Evolutionary conservation across 306 rosid species (phyloP).

Genomic region (Fagus sylvatica): DNA sequence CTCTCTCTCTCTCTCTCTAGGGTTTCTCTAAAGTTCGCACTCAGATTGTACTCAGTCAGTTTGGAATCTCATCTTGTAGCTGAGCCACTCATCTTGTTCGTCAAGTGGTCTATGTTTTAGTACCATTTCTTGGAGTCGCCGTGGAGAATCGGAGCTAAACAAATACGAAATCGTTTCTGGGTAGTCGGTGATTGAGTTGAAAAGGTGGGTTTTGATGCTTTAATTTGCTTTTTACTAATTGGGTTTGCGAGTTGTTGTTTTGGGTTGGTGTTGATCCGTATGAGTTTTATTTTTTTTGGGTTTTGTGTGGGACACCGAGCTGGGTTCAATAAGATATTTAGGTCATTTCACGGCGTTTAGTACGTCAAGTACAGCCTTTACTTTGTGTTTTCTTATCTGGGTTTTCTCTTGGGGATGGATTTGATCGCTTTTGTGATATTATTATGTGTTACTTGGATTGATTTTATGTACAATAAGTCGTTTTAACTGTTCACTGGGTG

Average conservation of each 20-base stretch:
- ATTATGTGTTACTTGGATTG: constrained; percentile 21
- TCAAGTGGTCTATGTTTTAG: constrained; percentile 23
- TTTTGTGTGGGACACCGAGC: constrained; percentile 16
- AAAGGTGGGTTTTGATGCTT: constrained; percentile 11
- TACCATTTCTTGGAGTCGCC: constrained; percentile 39
- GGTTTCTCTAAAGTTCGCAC: constrained; percentile 67
- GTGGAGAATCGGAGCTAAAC: constrained; percentile 46
- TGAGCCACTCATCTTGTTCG: constrained; percentile 19
- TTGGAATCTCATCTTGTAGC: constrained; percentile 42
- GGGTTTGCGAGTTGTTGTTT: constrained; percentile 23
- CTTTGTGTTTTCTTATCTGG: constrained; percentile 37
- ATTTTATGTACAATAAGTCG: constrained; percentile 8
- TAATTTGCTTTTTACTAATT: neutral
- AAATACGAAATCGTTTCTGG: constrained; percentile 9
- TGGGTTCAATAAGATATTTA: constrained; percentile 34
- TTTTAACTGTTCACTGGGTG: constrained; percentile 19
- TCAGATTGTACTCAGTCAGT: constrained; percentile 39
- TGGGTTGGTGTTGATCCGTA: constrained; percentile 39
- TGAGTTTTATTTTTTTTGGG: neutral
- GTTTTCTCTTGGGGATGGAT: constrained; percentile 42
- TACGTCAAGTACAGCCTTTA: constrained; percentile 62
- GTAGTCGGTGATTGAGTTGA: constrained; percentile 15
- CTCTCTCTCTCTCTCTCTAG: constrained; percentile 70
- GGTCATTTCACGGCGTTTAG: constrained; percentile 59
- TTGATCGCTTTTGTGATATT: constrained; percentile 26